A percentile compares a stretch with the other conserved stretches of the same genome.
Conservation (phyloP, 352 stramenopile species). For the Phytophthora agathidicida region DNA sequence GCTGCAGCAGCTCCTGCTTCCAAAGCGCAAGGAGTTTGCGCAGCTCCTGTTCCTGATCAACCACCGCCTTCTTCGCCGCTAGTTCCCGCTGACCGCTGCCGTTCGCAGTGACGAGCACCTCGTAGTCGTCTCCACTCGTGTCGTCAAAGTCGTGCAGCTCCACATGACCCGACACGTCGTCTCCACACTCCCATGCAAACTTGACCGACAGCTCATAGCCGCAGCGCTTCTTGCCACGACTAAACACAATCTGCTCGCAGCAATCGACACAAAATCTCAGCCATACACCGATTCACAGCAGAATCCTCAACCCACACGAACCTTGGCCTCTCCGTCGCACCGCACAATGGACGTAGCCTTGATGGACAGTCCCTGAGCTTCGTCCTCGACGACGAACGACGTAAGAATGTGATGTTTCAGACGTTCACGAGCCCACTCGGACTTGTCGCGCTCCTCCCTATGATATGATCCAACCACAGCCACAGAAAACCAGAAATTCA, state of each 20-base stretch:
- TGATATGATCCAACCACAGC: not conserved
- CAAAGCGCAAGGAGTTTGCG: constrained; percentile 72
- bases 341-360: constrained; percentile 65
- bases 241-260: constrained; percentile 66
- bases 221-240: constrained; percentile 85
- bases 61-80: constrained; percentile 64
- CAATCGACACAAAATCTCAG: constrained; percentile 6
- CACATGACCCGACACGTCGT: constrained; percentile 65
- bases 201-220: constrained; percentile 86
- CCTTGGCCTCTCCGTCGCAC: constrained; percentile 85
- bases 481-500: constrained; percentile 3
- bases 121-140: constrained; percentile 81
- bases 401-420: constrained; percentile 76
- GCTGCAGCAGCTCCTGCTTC: constrained; percentile 81
- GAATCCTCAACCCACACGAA: constrained; percentile 20
- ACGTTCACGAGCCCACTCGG: constrained; percentile 72
- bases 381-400: constrained; percentile 64
- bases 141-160: constrained; percentile 89
- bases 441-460: constrained; percentile 87
- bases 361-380: constrained; percentile 50
- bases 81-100: constrained; percentile 51
- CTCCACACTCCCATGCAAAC: constrained; percentile 67
- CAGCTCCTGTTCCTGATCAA: constrained; percentile 63
- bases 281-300: not conserved
- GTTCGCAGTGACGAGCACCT: constrained; percentile 63